Evolutionary conservation across 2,329 filamentous ascomycete species (phyloP).

Genomic region (Nigrospora sphaerica): DNA sequence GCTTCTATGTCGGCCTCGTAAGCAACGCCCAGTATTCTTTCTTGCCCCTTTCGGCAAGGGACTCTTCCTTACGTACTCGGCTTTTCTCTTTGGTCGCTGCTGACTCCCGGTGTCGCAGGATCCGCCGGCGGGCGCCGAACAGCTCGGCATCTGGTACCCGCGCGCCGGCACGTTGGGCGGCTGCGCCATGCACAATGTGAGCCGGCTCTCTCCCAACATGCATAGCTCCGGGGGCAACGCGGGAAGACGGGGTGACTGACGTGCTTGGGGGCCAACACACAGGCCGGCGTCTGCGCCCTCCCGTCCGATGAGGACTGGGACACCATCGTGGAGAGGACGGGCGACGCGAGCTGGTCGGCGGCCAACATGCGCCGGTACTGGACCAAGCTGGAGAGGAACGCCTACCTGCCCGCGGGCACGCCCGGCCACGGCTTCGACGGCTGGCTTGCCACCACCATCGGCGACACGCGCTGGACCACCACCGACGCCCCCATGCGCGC

Average conservation of each 20-base stretch:
- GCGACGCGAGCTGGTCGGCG: constrained; percentile 18
- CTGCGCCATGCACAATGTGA: constrained; percentile 22
- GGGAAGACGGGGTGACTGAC: constrained; percentile 2
- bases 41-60: too few relatives aligned
- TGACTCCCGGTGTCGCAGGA: constrained; percentile 1
- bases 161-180: constrained; percentile 26
- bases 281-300: constrained; percentile 16
- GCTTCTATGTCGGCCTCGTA: constrained; percentile 20
- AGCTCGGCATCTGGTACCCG: constrained; percentile 25
- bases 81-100: too few relatives aligned
- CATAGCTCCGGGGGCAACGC: too few relatives aligned
- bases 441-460: constrained; percentile 20
- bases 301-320: constrained; percentile 23
- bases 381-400: constrained; percentile 18
- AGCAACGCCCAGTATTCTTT: too few relatives aligned
- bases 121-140: constrained; percentile 20
- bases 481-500: constrained; percentile 12
- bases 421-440: constrained; percentile 20
- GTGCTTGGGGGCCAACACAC: not conserved
- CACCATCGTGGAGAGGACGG: constrained; percentile 18
- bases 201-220: not conserved
- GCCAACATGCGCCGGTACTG: constrained; percentile 18
- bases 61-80: too few relatives aligned
- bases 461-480: constrained; percentile 13
- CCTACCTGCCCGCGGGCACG: constrained; percentile 14